Evolutionary conservation across 2,329 filamentous ascomycete species (phyloP), one percentile per base, ranked within the genome.

Genomic region (Fusarium incarnatum): DNA sequence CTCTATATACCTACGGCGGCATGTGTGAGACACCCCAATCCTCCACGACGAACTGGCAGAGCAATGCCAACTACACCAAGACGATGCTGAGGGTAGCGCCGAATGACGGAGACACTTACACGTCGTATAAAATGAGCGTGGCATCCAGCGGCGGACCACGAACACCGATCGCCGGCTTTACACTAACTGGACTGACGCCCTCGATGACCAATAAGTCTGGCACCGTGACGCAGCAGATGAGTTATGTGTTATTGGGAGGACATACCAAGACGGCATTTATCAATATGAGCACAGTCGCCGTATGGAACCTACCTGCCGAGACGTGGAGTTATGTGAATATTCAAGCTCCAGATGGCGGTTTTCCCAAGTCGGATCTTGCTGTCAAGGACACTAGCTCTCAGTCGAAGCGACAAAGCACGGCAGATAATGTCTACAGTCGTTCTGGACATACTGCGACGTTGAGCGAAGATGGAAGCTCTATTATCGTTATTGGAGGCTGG

Each of bases 401-500:
- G 2, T 28, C 58, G 37, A 68, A 42, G 10, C 68, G 52, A 23
- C 68, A 70, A 13, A 62, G 67, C 11, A 67, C 76, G 9, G 69
- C 77, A 0, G 73, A 67, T 3, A 79, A 79, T 2, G 84, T 97
- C 9, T 92, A 97, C 71, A 93, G 94, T 40, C 86, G 96, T 58
- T 97, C 94, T 6, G 96, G 96, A 0, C 96, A 99, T 77, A 94
- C 93, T 0, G 90, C 95, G 2, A 87, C 97, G 2, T 81, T 98
- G 7, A 93, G 89, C 28, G 87, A 91, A 55, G 94, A 97, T 75
- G 94, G 94, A 0, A 87, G 83, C 27, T 89, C 87, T n/a, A 83
- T 98, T 11, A 83, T 97, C 42, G 82, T 99, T 2, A 85, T 94
- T 64, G 96, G 96, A 22, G 96, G 96, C 3, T 99, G 96, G 96